phyloP scores from a whole-genome alignment of 345 rosid species.

The Hibiscus syriacus region DNA sequence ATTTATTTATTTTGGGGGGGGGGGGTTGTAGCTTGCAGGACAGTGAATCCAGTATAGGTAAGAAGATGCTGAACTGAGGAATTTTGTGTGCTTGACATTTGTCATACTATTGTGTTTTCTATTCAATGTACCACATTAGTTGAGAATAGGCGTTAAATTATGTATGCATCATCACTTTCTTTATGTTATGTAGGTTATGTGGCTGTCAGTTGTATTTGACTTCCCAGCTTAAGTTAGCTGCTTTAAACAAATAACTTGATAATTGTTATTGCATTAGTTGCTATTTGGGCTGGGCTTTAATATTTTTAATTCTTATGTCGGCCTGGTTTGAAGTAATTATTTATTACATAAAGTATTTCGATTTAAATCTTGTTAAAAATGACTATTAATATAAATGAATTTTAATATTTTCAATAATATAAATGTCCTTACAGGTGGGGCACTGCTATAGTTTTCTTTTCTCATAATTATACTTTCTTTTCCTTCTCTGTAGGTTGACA shows the following conservation, averaged over 20 bases:
- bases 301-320: background rate
- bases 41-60: background rate
- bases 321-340: background rate
- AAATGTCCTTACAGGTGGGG: background rate
- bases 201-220: background rate
- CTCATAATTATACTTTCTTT: background rate
- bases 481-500: slow-evolving; percentile 53
- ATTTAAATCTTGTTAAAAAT: background rate
- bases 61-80: background rate
- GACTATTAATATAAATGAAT: background rate
- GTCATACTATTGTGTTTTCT: no score
- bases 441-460: slow-evolving; percentile 1
- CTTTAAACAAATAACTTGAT: background rate
- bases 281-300: background rate
- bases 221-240: background rate
- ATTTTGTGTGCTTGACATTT: background rate
- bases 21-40: background rate
- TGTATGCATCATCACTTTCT: background rate
- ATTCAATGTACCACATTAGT: background rate
- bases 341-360: background rate
- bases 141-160: background rate
- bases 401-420: background rate
- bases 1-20: no score
- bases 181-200: background rate
- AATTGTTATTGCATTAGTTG: background rate